Percentiles rank a stretch among this genome's conserved stretches.
Conservation (phyloP, 2,329 filamentous ascomycete genomes). For the Monosporascus sp. region DNA sequence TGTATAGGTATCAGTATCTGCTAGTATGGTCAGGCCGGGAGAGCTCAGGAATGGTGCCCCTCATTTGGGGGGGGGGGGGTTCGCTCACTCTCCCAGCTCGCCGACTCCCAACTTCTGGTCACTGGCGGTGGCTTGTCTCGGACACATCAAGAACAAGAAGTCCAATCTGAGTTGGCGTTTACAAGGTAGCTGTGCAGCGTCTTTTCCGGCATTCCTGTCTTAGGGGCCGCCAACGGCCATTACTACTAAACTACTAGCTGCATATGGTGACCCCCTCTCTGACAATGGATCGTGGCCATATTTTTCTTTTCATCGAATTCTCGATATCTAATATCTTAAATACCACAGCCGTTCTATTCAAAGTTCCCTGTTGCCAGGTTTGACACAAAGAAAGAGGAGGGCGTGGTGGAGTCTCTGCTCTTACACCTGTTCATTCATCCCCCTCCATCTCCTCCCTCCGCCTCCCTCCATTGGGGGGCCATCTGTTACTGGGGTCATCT, state of each 20-base stretch:
- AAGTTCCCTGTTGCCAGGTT: neutral
- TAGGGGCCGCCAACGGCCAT: neutral
- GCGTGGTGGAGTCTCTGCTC: neutral
- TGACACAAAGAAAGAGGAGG: neutral
- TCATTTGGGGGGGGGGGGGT: too few species aligned
- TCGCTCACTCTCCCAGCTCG: too few species aligned
- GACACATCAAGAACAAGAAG: neutral
- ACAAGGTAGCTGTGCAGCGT: neutral
- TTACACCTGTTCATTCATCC: neutral
- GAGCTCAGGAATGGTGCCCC: neutral
- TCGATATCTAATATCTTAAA: neutral
- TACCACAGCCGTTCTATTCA: neutral
- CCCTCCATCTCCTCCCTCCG: neutral
- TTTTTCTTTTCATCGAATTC: neutral
- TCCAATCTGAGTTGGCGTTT: neutral
- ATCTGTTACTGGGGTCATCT: neutral
- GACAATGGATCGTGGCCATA: neutral
- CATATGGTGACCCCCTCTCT: neutral
- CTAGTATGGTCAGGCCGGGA: neutral
- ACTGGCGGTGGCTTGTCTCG: neutral
- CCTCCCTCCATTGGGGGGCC: neutral
- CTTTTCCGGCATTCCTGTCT: neutral
- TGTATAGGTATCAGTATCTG: too few species aligned
- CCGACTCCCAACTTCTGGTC: neutral
- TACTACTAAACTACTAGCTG: neutral